Evolutionary conservation across 805 yeast species (phyloP), one percentile per base, ranked within the genome.

Genomic region (Kluyveromyces dobzhanskii): DNA sequence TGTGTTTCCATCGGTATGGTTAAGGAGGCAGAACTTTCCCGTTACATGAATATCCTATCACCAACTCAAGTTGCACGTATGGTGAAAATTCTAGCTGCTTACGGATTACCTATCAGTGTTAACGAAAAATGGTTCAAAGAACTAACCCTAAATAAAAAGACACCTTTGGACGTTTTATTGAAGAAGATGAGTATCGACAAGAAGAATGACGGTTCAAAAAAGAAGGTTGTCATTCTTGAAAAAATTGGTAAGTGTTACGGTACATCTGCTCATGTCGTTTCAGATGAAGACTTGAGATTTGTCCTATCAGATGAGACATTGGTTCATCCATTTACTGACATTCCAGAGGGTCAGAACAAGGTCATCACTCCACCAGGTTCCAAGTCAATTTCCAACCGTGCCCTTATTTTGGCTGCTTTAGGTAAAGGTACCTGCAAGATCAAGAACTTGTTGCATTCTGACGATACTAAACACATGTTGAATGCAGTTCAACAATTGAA

Each of bases 1-100:
- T 92, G 98, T 72, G 98, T 92, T n/a, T 73, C 97, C n/a, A 74
- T 92, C 44, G 98, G 98, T 47, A 83, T 87, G 74, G 80, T 92
- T 25, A 74, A 79, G 53, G 98, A 92, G 62, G 97, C 97, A 4
- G 98, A 92, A 62, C 71, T 92, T 47, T 73, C 96, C n/a, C 76
- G 98, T 55, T 86, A 85, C 61, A 69, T 85, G 53, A 97, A 97
- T 17, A 75, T 85, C 38, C 67, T 92, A 47, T 76, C 94, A 1
- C 92, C 97, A 3, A 90, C 86, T 3, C 96, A 95, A 2, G 97
- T 92, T 17, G 88, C 97, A 2, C 75, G 98, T 54, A 67, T 92
- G 40, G 65, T 85, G 21, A 85, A 86, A 53, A 83, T 94, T 54
- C 71, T 90, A 42, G 73, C 78, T 32, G 85, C 94, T 21, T 92